A percentile compares a stretch with the other conserved stretches of the same genome.
Conservation (phyloP, 371 early-diverging fungal species). For the Mucor racemosus region DNA sequence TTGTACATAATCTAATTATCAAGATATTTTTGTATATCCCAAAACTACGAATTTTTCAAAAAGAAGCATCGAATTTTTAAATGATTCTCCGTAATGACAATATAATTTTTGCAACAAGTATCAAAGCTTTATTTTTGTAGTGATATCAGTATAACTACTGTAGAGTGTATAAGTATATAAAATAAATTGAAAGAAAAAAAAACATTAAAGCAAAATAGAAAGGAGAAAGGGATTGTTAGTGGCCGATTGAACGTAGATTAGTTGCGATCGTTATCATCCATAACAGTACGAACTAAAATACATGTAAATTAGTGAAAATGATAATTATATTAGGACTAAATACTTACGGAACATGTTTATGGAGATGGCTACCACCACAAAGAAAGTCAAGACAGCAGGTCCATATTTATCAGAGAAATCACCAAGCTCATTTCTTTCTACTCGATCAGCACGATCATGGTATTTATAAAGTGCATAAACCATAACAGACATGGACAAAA, state of each 20-base stretch:
- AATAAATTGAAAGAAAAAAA: too few relatives aligned
- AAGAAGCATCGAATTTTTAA: too few relatives aligned
- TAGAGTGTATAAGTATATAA: neutral
- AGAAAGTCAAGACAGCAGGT: slow-evolving; percentile 80
- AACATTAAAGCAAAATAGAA: neutral
- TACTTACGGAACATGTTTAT: slow-evolving; percentile 88
- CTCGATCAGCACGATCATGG: slow-evolving; percentile 80
- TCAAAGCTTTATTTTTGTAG: neutral
- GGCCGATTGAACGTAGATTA: neutral
- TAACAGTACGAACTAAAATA: slow-evolving; percentile 7
- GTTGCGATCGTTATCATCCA: neutral
- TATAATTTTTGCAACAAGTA: neutral
- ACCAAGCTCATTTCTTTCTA: slow-evolving; percentile 60
- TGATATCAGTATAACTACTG: neutral
- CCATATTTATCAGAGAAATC: slow-evolving; percentile 69
- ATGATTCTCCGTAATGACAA: too few relatives aligned
- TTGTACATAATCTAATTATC: too few relatives aligned
- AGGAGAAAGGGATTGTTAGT: neutral
- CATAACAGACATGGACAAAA: slow-evolving; percentile 75
- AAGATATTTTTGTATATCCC: too few relatives aligned
- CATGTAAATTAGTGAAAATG: neutral
- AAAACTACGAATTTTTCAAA: too few relatives aligned
- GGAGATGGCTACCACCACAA: slow-evolving; percentile 76
- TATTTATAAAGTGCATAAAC: slow-evolving; percentile 86
- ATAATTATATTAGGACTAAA: neutral